A percentile compares a stretch with the other conserved stretches of the same genome.
Evolutionary conservation across 2,329 filamentous ascomycete species (phyloP).

Genomic region (Ceratocystis cacaofunesta): DNA sequence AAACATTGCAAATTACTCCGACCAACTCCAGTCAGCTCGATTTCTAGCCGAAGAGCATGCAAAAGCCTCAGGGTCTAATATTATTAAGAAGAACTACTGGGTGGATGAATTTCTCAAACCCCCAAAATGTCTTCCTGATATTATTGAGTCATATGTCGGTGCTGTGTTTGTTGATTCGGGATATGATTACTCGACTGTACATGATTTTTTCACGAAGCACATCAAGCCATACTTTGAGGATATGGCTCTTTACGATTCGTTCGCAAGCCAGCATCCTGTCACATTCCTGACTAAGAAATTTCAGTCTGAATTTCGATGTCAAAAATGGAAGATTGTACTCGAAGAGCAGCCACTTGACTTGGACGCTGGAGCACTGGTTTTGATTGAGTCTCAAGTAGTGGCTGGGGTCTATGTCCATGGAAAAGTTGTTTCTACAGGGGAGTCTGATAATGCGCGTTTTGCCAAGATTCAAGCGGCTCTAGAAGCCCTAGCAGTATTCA

Average conservation of each 20-base stretch:
- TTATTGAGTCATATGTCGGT: constrained; percentile 77
- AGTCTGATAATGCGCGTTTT: constrained; percentile 51
- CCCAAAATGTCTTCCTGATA: constrained; percentile 66
- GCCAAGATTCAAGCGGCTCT: constrained; percentile 56
- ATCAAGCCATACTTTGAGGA: constrained; percentile 68
- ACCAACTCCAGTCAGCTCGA: constrained; percentile 24
- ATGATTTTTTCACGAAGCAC: constrained; percentile 60
- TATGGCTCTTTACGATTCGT: constrained; percentile 76
- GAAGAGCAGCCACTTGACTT: constrained; percentile 31
- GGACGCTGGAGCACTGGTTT: constrained; percentile 28
- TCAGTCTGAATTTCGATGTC: constrained; percentile 50
- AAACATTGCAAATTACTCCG: constrained; percentile 10
- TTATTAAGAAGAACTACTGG: constrained; percentile 53
- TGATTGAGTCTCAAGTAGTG: constrained; percentile 40
- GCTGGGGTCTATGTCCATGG: constrained; percentile 67
- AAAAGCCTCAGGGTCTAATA: constrained; percentile 24
- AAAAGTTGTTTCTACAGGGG: constrained; percentile 45
- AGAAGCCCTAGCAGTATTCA: constrained; percentile 36
- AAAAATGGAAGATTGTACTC: constrained; percentile 38
- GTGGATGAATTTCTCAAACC: constrained; percentile 39
- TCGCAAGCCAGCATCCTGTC: constrained; percentile 72
- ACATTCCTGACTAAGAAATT: constrained; percentile 55
- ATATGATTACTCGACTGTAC: constrained; percentile 61
- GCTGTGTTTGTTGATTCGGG: constrained; percentile 81
- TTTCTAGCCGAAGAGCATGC: constrained; percentile 24